Conservation (phyloP, 108 stramenopile genomes). For the Epipyxis sp. region DNA sequence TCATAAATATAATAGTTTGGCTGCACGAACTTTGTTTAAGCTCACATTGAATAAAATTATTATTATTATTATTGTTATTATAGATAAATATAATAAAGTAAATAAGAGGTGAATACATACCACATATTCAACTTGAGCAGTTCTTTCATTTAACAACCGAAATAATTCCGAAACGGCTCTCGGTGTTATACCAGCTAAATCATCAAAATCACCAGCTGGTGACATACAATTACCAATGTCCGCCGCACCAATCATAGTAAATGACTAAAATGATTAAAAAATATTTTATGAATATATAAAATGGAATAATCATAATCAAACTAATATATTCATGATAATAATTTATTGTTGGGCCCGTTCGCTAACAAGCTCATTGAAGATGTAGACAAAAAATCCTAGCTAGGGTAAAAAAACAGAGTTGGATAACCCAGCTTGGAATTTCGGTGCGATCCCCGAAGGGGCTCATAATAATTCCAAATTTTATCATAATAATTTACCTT, state of each 20-base stretch:
- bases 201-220: slow-evolving; percentile 39
- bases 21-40: background rate
- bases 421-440: no score
- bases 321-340: no score
- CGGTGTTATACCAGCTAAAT: slow-evolving; percentile 58
- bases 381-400: no score
- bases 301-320: no score
- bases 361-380: no score
- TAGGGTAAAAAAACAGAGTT: no score
- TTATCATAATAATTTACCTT: slow-evolving; percentile 48
- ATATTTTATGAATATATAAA: slow-evolving; percentile 12
- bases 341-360: no score
- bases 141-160: slow-evolving; percentile 51
- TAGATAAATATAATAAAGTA: background rate
- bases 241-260: slow-evolving; percentile 28
- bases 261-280: slow-evolving; percentile 12
- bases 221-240: slow-evolving; percentile 15
- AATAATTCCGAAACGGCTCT: slow-evolving; percentile 60
- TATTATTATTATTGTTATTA: background rate
- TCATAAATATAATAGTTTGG: no score
- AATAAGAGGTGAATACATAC: no score
- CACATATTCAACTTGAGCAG: slow-evolving; percentile 45
- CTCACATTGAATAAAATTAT: background rate
- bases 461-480: slow-evolving; percentile 48
- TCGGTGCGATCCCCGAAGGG: no score